Evolutionary conservation across 495 filamentous ascomycete species (phyloP).

Genomic region (Penicillium bovifimosum): DNA sequence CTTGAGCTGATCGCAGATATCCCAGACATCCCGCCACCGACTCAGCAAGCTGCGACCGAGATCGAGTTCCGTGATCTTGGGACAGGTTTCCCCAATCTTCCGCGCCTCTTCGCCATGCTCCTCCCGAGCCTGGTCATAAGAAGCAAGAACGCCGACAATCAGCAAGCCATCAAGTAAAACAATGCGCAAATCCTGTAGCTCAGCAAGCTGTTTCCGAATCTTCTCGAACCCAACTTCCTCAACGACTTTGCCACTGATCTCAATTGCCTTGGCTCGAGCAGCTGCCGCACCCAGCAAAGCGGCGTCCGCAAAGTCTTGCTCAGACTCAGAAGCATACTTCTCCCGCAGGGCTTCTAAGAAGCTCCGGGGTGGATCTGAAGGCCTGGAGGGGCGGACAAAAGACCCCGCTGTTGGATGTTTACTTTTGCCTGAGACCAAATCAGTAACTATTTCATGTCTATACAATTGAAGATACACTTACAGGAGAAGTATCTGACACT

Average conservation of each 20-base stretch:
- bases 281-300: slow-evolving; percentile 17
- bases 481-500: slow-evolving; percentile 81
- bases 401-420: slow-evolving; percentile 66
- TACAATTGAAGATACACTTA: slow-evolving; percentile 30
- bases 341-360: slow-evolving; percentile 75
- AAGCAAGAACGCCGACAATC: slow-evolving; percentile 44
- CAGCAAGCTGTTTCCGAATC: slow-evolving; percentile 70
- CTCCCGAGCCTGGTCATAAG: slow-evolving; percentile 31
- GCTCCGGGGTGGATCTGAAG: slow-evolving; percentile 56
- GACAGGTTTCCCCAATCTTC: slow-evolving; percentile 35
- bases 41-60: slow-evolving; percentile 79
- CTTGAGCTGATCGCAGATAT: slow-evolving; percentile 63
- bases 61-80: slow-evolving; percentile 75
- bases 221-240: slow-evolving; percentile 97
- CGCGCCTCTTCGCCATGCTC: slow-evolving; percentile 17
- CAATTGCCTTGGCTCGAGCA: slow-evolving; percentile 44
- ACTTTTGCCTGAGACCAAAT: slow-evolving; percentile 51
- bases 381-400: slow-evolving; percentile 76
- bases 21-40: slow-evolving; percentile 54
- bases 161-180: slow-evolving; percentile 74
- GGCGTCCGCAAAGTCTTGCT: slow-evolving; percentile 11
- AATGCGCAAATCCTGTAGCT: slow-evolving; percentile 69
- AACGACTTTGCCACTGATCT: slow-evolving; percentile 78
- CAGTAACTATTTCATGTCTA: slow-evolving; percentile 6
- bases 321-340: slow-evolving; percentile 70